A percentile compares a stretch with the other conserved stretches of the same genome.
These are phyloP conservation scores for Pseudopyrenochaeta lycopersici DNA, from an alignment of 2,329 filamentous ascomycete genomes.

Conservation along the genomic window DNA sequence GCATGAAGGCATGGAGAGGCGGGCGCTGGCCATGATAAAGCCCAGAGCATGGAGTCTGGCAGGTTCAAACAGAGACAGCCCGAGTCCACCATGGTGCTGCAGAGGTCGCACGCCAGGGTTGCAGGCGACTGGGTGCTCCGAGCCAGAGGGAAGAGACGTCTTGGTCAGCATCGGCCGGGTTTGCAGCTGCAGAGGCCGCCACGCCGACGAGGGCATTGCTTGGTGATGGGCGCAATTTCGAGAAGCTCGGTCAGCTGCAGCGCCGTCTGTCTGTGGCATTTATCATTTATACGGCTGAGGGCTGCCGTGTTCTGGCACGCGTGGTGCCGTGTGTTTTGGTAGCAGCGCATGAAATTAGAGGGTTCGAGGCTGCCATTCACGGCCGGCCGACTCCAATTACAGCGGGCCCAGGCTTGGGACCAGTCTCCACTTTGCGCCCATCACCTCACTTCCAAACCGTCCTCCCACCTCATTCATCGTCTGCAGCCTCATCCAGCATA, in stretches of 20 bases:
- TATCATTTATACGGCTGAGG: not conserved
- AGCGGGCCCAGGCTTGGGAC: constrained; percentile 4
- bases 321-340: not conserved
- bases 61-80: not conserved
- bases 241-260: not conserved
- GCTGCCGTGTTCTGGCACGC: constrained; percentile 1
- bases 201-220: not conserved
- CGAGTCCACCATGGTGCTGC: no score
- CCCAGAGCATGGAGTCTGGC: not conserved
- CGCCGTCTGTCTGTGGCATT: not conserved
- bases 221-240: not conserved
- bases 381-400: constrained; percentile 2
- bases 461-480: constrained; percentile 32
- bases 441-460: constrained; percentile 27
- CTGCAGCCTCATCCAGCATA: constrained; percentile 41
- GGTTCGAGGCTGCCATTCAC: constrained; percentile 19
- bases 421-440: constrained; percentile 24
- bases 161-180: constrained; percentile 16
- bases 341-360: constrained; percentile 22
- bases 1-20: not conserved
- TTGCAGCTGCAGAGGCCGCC: constrained; percentile 1
- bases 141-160: not conserved
- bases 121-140: not conserved
- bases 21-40: not conserved
- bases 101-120: not conserved